Conservation (phyloP, 441 rosid species). For the Sinapis alba region DNA sequence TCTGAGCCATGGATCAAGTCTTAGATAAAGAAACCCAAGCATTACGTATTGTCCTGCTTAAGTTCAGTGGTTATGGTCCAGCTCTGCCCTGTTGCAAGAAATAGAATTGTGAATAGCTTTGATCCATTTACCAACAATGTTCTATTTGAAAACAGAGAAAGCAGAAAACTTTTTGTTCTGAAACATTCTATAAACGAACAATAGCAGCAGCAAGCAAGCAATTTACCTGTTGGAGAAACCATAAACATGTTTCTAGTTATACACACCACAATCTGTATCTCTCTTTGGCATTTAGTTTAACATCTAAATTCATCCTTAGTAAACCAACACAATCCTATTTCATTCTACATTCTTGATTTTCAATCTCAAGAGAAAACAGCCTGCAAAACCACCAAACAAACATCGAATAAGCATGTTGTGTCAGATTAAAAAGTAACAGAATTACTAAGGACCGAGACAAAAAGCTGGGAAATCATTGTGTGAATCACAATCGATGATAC, state of each 20-base stretch:
- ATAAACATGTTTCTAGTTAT: background rate
- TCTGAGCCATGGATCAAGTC: background rate
- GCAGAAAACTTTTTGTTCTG: background rate
- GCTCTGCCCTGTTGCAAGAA: background rate
- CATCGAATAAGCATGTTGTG: no score
- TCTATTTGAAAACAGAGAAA: background rate
- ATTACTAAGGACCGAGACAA: no score
- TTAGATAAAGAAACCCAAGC: background rate
- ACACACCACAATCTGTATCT: background rate
- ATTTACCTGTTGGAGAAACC: background rate
- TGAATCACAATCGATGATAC: no score
- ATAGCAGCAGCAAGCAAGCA: background rate
- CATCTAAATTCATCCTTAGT: background rate
- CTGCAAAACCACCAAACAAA: no score
- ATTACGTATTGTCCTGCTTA: background rate
- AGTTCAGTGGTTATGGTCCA: background rate
- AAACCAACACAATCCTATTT: background rate
- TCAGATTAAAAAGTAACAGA: no score
- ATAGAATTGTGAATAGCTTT: background rate
- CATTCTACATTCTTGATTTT: no score
- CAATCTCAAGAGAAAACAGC: no score
- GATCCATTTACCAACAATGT: background rate
- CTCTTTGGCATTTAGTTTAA: background rate
- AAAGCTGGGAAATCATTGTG: no score
- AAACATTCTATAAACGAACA: background rate